Evolutionary conservation across 2,329 filamentous ascomycete genomes (phyloP).

Genomic region (Beauveria brongniartii): DNA sequence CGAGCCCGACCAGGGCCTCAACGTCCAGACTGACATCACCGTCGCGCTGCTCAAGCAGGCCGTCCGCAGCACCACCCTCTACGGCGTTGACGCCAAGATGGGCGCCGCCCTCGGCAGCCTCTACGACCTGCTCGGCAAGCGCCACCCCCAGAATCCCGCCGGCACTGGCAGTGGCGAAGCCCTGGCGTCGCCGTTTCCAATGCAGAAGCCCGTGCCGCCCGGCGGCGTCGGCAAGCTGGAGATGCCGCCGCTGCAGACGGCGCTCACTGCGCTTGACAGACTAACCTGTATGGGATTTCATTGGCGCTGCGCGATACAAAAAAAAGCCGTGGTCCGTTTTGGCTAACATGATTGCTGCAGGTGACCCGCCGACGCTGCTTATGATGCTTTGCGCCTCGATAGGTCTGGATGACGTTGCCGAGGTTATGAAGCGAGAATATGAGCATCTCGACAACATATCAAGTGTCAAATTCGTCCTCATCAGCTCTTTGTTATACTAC

Average conservation of each 20-base stretch:
- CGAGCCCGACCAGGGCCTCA: constrained; percentile 33
- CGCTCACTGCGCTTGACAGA: constrained; percentile 39
- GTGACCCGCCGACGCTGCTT: constrained; percentile 39
- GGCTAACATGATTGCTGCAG: constrained; percentile 20
- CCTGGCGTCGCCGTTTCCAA: constrained; percentile 35
- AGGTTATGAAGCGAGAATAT: constrained; percentile 40
- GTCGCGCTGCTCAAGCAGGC: constrained; percentile 46
- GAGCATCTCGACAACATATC: constrained; percentile 44
- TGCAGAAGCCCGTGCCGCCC: constrained; percentile 37
- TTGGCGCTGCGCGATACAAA: too few species aligned
- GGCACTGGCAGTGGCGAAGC: background rate
- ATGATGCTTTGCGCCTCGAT: constrained; percentile 41
- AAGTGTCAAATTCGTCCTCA: constrained; percentile 41
- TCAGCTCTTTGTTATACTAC: constrained; percentile 42
- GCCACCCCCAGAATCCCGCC: constrained; percentile 23
- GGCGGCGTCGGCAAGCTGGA: constrained; percentile 41
- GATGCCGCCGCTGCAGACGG: constrained; percentile 44
- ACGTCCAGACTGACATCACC: constrained; percentile 44
- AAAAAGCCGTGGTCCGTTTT: background rate
- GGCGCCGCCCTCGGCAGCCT: constrained; percentile 44
- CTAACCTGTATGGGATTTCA: constrained; percentile 31
- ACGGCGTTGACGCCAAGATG: constrained; percentile 41
- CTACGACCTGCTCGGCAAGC: constrained; percentile 43
- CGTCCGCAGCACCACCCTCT: constrained; percentile 38
- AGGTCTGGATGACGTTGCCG: constrained; percentile 40